Conservation (phyloP, 2,329 filamentous ascomycete species). For the Talaromyces sp. region DNA sequence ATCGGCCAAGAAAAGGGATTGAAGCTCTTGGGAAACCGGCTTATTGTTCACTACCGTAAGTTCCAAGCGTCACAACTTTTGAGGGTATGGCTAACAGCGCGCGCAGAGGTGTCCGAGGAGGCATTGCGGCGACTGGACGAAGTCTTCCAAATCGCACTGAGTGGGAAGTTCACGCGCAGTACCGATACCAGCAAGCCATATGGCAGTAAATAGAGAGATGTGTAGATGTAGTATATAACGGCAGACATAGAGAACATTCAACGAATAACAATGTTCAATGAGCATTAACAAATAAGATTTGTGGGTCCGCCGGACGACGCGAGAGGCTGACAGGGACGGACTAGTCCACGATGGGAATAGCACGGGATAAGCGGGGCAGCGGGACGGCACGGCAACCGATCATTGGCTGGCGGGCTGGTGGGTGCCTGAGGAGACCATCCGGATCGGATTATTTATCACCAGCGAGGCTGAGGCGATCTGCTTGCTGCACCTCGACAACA, state of each 20-base stretch:
- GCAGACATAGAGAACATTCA: neutral
- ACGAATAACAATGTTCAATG: neutral
- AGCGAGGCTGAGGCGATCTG: neutral
- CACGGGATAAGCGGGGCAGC: neutral
- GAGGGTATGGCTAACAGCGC: conserved; percentile 17
- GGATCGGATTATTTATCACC: neutral
- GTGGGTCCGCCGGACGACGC: neutral
- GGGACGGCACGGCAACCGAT: neutral
- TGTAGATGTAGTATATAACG: neutral
- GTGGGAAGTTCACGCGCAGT: conserved; percentile 27
- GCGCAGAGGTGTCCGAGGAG: conserved; percentile 57
- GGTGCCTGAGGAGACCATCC: neutral
- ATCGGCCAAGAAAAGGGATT: conserved; percentile 54
- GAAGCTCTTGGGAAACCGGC: conserved; percentile 49
- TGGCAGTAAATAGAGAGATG: conserved; percentile 21
- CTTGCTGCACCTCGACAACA: neutral
- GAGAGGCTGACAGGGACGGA: neutral
- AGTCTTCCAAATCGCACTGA: conserved; percentile 45
- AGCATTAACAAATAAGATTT: neutral
- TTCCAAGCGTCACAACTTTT: conserved; percentile 11
- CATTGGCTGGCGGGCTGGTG: neutral
- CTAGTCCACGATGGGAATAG: neutral
- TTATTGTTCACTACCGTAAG: conserved; percentile 63
- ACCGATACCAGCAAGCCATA: conserved; percentile 27
- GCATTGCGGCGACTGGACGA: conserved; percentile 53